These are phyloP conservation scores for Citrullus mucosospermus DNA, from an alignment of 306 rosid species.

Conservation along the genomic window DNA sequence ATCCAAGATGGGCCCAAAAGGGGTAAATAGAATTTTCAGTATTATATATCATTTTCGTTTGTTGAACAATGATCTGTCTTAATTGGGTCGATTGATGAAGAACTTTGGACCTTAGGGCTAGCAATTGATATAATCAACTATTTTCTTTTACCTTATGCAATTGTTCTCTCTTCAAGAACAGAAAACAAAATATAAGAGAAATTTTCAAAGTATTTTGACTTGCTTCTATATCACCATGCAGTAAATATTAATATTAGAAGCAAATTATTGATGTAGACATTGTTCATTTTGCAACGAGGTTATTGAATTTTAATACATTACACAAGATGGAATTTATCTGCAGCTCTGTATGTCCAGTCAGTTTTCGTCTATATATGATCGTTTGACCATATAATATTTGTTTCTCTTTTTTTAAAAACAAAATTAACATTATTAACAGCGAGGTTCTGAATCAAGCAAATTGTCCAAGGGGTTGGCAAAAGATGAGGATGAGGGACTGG, in stretches of 20 bases:
- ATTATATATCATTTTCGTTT: not conserved
- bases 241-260: not conserved
- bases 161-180: not conserved
- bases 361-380: not conserved
- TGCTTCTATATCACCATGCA: not conserved
- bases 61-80: not conserved
- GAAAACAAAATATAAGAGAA: not conserved
- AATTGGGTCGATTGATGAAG: not conserved
- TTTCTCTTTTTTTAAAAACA: not conserved
- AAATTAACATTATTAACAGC: slow-evolving; percentile 12
- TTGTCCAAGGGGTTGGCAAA: slow-evolving; percentile 21
- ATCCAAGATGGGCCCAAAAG: slow-evolving; percentile 48
- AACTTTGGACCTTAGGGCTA: not conserved
- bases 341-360: not conserved
- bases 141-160: not conserved
- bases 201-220: not conserved
- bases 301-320: not conserved
- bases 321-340: not conserved
- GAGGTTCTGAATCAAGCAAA: slow-evolving; percentile 30
- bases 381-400: not conserved
- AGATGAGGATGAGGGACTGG: slow-evolving; percentile 38
- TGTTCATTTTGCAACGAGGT: not conserved
- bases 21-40: slow-evolving; percentile 27
- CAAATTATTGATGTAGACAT: not conserved
- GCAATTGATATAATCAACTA: not conserved